A percentile compares a stretch with the other conserved stretches of the same genome.
Evolutionary conservation across 1,284 basidiomycete species (phyloP).

Genomic region (Cryptococcus sp.): DNA sequence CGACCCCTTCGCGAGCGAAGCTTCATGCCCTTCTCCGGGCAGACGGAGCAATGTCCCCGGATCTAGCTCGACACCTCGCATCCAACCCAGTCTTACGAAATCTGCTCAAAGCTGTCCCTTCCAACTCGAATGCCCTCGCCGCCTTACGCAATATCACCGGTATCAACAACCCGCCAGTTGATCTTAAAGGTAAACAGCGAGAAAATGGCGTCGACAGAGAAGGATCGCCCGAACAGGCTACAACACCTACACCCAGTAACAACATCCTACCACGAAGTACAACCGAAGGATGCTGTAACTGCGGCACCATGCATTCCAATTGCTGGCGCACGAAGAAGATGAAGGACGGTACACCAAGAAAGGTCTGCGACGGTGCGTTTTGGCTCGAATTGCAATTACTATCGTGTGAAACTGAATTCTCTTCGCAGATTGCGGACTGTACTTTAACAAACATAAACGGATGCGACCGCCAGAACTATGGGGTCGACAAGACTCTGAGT

Average conservation of each 20-base stretch:
- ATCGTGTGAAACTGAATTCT: neutral
- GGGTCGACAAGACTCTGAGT: constrained; percentile 11
- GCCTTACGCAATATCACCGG: constrained; percentile 18
- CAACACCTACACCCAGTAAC: constrained; percentile 13
- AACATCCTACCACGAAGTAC: constrained; percentile 1
- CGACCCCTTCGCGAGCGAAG: constrained; percentile 40
- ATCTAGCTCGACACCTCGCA: constrained; percentile 39
- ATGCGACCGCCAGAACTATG: constrained; percentile 50
- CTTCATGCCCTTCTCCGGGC: constrained; percentile 40
- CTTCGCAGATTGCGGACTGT: constrained; percentile 42
- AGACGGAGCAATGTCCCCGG: constrained; percentile 46
- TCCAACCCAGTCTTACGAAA: constrained; percentile 41
- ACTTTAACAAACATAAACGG: constrained; percentile 48
- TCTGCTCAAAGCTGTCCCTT: constrained; percentile 44
- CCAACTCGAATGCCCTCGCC: constrained; percentile 14
- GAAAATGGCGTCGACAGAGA: constrained; percentile 10
- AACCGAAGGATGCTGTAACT: constrained; percentile 43
- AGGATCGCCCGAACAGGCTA: constrained; percentile 11
- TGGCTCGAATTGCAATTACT: neutral
- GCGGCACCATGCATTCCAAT: constrained; percentile 37
- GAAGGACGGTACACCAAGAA: constrained; percentile 39
- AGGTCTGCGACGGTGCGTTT: constrained; percentile 49
- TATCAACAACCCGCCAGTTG: neutral
- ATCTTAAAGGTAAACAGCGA: constrained; percentile 1
- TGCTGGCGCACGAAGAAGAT: constrained; percentile 45